Conservation (phyloP, 2,329 filamentous ascomycete genomes). For the Ophiostoma tasmaniense region DNA sequence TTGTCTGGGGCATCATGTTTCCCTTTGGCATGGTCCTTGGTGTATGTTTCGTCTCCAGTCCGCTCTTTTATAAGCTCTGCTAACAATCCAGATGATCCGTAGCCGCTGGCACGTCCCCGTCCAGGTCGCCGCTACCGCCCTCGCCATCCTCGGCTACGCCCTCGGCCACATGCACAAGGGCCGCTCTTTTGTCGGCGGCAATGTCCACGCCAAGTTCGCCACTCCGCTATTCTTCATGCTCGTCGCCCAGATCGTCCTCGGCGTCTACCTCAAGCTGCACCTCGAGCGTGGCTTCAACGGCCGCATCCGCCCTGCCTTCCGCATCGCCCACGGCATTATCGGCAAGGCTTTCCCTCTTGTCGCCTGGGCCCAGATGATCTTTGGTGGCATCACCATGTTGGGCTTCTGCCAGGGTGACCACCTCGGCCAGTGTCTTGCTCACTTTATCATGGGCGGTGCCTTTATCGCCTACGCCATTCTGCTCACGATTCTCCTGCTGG, state of each 20-base stretch:
- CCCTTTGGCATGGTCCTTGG: slow-evolving; percentile 93
- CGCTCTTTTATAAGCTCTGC: not conserved
- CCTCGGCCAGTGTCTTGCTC: slow-evolving; percentile 81
- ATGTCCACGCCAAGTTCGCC: slow-evolving; percentile 76
- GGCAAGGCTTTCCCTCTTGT: slow-evolving; percentile 83
- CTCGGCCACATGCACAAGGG: slow-evolving; percentile 87
- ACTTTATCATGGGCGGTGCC: slow-evolving; percentile 97
- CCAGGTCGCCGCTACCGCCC: slow-evolving; percentile 63
- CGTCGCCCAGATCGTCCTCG: slow-evolving; percentile 65
- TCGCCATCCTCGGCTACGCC: slow-evolving; percentile 80
- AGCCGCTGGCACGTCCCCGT: slow-evolving; percentile 91
- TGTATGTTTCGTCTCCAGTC: slow-evolving; percentile 41
- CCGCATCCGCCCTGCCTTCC: slow-evolving; percentile 62
- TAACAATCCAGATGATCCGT: slow-evolving; percentile 59
- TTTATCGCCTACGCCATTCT: slow-evolving; percentile 92
- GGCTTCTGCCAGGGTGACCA: slow-evolving; percentile 93
- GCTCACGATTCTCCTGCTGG: slow-evolving; percentile 75
- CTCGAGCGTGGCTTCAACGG: slow-evolving; percentile 72
- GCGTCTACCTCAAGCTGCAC: slow-evolving; percentile 82
- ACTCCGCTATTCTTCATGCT: slow-evolving; percentile 73
- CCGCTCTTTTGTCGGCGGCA: slow-evolving; percentile 66
- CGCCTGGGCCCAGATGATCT: slow-evolving; percentile 89
- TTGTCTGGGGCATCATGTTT: slow-evolving; percentile 87
- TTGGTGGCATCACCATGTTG: slow-evolving; percentile 84
- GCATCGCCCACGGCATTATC: slow-evolving; percentile 66